A percentile compares a stretch with the other conserved stretches of the same genome.
Conservation (phyloP, 1,139 yeast genomes). For the Entelexis paramagnoliae region DNA sequence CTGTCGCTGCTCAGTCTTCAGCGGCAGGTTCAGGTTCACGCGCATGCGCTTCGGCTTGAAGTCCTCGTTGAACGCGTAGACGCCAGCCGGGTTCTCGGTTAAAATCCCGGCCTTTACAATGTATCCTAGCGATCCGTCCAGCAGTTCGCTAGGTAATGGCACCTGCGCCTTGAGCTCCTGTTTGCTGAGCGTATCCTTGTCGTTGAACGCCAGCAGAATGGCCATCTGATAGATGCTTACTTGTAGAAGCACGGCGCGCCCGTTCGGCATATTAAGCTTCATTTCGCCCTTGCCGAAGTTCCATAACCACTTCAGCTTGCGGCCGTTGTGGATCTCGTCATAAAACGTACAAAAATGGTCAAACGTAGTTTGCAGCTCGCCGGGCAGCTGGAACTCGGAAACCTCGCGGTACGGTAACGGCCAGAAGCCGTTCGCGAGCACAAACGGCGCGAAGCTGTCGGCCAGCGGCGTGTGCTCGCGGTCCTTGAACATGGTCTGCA, state of each 20-base stretch:
- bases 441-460: conserved; percentile 54
- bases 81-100: conserved; percentile 43
- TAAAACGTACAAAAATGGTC: conserved; percentile 61
- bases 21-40: conserved; percentile 75
- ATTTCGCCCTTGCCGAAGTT: conserved; percentile 87
- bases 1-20: conserved; percentile 63
- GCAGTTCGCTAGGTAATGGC: conserved; percentile 52
- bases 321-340: conserved; percentile 66
- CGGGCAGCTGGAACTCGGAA: conserved; percentile 45
- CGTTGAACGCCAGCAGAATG: conserved; percentile 67
- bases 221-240: conserved; percentile 83
- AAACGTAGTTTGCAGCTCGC: conserved; percentile 53
- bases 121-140: conserved; percentile 68
- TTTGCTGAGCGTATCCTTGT: conserved; percentile 44
- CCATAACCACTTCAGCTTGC: conserved; percentile 94
- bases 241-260: conserved; percentile 54
- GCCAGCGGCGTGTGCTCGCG: conserved; percentile 33
- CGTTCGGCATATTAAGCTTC: conserved; percentile 65
- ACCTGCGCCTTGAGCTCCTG: conserved; percentile 57
- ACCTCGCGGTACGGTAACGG: conserved; percentile 50
- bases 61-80: conserved; percentile 63
- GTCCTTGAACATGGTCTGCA: conserved; percentile 56
- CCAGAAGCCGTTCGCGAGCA: conserved; percentile 87
- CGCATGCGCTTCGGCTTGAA: conserved; percentile 77
- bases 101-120: conserved; percentile 70